phyloP scores from a whole-genome alignment of 2,329 filamentous ascomycete genomes.

The Fusarium sp. region DNA sequence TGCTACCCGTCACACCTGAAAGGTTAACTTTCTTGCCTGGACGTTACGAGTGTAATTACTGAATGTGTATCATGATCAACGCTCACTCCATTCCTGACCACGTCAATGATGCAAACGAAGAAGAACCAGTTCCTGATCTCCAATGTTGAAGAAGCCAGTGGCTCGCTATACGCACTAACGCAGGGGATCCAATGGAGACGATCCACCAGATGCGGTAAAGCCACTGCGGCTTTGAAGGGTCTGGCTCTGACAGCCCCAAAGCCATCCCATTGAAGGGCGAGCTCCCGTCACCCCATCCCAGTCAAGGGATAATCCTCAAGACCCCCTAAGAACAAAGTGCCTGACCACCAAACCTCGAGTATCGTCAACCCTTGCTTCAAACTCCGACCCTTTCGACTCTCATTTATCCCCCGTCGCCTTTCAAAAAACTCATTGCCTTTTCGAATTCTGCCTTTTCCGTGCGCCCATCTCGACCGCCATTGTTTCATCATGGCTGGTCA shows the following conservation, averaged over 20 bases:
- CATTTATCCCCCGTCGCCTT: conserved; percentile 3
- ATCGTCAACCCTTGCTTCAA: conserved; percentile 33
- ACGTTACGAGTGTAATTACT: not conserved
- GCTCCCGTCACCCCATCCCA: conserved; percentile 25
- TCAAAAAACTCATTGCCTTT: not conserved
- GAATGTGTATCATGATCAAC: not conserved
- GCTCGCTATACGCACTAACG: conserved; percentile 11
- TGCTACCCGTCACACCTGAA: not conserved
- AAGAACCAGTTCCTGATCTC: not conserved
- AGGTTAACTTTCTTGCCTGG: not conserved
- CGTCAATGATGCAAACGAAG: not conserved
- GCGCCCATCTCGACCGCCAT: conserved; percentile 14
- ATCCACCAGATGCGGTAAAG: conserved; percentile 28
- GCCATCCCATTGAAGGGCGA: conserved; percentile 6
- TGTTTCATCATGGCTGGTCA: conserved; percentile 33
- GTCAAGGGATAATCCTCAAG: conserved; percentile 29
- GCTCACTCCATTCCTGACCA: not conserved
- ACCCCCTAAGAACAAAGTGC: conserved; percentile 26
- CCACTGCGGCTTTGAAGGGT: conserved; percentile 34
- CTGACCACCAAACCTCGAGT: conserved; percentile 1
- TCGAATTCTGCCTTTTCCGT: not conserved
- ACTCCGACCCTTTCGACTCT: conserved; percentile 5
- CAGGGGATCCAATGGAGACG: conserved; percentile 1
- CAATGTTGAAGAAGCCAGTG: conserved; percentile 15
- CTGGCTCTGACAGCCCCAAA: conserved; percentile 3